Percentiles rank a stretch among this genome's conserved stretches.
These are phyloP conservation scores for Russula dissimulans DNA, from an alignment of 768 basidiomycete genomes.

Conservation along the genomic window DNA sequence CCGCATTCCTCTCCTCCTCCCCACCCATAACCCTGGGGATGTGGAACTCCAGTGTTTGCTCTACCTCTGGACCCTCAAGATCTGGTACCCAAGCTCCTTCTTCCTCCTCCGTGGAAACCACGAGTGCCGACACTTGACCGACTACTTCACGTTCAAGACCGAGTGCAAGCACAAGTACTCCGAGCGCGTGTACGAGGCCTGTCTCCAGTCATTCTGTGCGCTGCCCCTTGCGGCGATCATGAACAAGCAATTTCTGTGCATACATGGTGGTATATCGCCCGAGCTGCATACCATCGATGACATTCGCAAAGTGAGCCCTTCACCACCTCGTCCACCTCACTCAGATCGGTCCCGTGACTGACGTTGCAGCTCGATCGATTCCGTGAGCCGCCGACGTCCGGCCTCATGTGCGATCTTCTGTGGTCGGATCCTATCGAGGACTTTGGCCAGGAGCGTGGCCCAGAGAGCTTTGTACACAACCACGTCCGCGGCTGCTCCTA, in stretches of 20 bases:
- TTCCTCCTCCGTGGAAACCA: conserved; percentile 97
- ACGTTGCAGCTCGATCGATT: conserved; percentile 80
- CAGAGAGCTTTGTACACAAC: conserved; percentile 88
- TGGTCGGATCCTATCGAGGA: conserved; percentile 99
- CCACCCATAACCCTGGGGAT: conserved; percentile 8
- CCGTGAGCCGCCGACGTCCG: conserved; percentile 94
- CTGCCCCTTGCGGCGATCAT: conserved; percentile 94
- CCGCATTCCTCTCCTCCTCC: not conserved
- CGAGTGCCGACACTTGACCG: conserved; percentile 96
- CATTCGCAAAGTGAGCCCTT: conserved; percentile 60
- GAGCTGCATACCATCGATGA: conserved; percentile 95
- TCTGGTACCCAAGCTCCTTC: conserved; percentile 96
- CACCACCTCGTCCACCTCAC: not conserved
- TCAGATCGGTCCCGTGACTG: not conserved
- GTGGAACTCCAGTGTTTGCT: conserved; percentile 69
- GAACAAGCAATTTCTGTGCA: conserved; percentile 99
- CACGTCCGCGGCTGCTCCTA: conserved; percentile 96
- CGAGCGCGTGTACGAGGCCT: conserved; percentile 91
- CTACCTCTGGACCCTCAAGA: conserved; percentile 96
- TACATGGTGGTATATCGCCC: conserved; percentile 93
- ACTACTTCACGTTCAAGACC: conserved; percentile 98
- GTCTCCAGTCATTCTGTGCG: conserved; percentile 94
- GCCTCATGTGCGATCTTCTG: conserved; percentile 96
- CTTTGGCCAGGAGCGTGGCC: conserved; percentile 87
- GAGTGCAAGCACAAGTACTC: conserved; percentile 99